These are phyloP conservation scores for Leccinellum luteum DNA, from an alignment of 768 basidiomycete species.

Conservation along the genomic window DNA sequence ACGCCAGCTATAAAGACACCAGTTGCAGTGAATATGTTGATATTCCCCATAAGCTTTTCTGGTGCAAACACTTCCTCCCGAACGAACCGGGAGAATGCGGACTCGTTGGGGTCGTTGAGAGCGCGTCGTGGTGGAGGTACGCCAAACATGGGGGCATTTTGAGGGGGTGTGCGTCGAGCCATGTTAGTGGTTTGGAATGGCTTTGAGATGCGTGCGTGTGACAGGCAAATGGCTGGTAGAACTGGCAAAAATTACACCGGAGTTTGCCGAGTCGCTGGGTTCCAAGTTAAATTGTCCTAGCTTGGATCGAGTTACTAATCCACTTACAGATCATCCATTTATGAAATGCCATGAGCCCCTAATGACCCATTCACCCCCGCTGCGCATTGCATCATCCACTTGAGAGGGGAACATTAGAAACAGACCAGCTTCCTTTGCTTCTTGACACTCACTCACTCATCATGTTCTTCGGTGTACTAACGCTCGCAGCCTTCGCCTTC, in stretches of 20 bases:
- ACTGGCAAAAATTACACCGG: conserved; percentile 5
- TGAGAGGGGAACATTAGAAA: not conserved
- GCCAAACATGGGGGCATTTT: conserved; percentile 51
- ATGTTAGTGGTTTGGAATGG: conserved; percentile 32
- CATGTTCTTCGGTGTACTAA: conserved; percentile 17
- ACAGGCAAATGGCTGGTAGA: not conserved
- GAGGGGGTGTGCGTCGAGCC: conserved; percentile 68
- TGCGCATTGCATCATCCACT: conserved; percentile 29
- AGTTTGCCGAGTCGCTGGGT: conserved; percentile 16
- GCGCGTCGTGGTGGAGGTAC: conserved; percentile 39
- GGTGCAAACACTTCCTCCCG: conserved; percentile 68
- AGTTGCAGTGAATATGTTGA: conserved; percentile 65
- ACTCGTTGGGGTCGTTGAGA: conserved; percentile 58
- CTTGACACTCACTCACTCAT: not conserved
- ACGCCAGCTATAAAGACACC: conserved; percentile 71
- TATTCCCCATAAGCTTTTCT: conserved; percentile 72
- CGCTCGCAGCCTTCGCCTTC: conserved; percentile 19
- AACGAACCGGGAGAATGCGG: conserved; percentile 51
- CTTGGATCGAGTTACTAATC: not conserved
- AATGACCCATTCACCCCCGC: not conserved
- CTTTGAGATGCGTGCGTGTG: not conserved
- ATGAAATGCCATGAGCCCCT: not conserved
- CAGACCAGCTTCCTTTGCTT: no score
- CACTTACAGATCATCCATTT: not conserved
- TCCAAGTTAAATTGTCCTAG: no score